phyloP scores from a whole-genome alignment of 2,329 filamentous ascomycete species.

The Stemphylium vesicarium region DNA sequence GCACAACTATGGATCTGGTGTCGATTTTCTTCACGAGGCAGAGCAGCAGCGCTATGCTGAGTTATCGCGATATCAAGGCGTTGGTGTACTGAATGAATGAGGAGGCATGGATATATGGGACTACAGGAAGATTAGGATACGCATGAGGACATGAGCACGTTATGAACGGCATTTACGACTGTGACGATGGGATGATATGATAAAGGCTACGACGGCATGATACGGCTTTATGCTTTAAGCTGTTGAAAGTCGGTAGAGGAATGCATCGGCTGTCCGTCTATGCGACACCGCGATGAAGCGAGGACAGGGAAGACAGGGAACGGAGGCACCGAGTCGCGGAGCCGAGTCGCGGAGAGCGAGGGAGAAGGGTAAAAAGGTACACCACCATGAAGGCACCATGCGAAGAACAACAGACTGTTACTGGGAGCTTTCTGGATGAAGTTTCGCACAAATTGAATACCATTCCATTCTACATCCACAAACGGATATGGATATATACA shows the following conservation, averaged over 20 bases:
- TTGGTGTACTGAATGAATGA: conserved; percentile 7
- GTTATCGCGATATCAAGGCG: conserved; percentile 24
- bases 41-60: conserved; percentile 23
- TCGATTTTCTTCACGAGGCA: conserved; percentile 15
- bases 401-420: not conserved
- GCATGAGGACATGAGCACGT: not conserved
- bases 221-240: not conserved
- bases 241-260: not conserved
- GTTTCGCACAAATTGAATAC: not conserved
- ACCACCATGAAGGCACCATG: not conserved
- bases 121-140: not conserved
- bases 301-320: not conserved
- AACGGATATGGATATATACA: not conserved
- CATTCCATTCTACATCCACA: not conserved
- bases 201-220: not conserved
- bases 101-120: not conserved
- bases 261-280: too few relatives aligned
- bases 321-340: not conserved
- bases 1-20: conserved; percentile 25
- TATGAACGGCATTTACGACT: not conserved
- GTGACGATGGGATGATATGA: not conserved
- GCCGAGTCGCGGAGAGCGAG: not conserved
- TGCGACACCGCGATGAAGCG: too few relatives aligned
- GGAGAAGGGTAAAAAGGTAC: not conserved
- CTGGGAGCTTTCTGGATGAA: not conserved